These are phyloP conservation scores for Neoboletus subvelutipes DNA, from an alignment of 768 basidiomycete species.

Conservation along the genomic window DNA sequence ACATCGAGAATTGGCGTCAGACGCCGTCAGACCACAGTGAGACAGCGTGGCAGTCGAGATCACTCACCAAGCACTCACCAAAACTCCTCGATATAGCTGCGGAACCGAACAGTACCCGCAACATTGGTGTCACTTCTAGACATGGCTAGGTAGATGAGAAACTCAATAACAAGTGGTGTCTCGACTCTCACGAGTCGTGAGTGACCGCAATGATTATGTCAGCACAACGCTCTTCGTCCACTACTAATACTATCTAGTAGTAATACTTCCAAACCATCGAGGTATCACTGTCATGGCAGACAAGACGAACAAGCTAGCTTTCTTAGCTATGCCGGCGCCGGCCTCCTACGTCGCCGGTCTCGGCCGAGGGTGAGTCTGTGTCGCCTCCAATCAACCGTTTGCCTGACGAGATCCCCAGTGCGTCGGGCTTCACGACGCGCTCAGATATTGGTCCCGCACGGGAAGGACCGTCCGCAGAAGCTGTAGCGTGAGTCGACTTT, in stretches of 20 bases:
- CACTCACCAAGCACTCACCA: no score
- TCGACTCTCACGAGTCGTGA: no score
- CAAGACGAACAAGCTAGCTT: slow-evolving; percentile 83
- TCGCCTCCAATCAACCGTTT: slow-evolving; percentile 1
- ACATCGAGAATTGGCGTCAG: neutral
- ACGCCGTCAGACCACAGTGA: slow-evolving; percentile 6
- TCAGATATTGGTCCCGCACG: slow-evolving; percentile 98
- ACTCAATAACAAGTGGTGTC: no score
- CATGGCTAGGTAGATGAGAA: no score
- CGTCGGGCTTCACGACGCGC: slow-evolving; percentile 95
- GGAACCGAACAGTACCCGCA: neutral
- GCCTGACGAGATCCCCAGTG: slow-evolving; percentile 45
- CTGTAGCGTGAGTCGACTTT: slow-evolving; percentile 68
- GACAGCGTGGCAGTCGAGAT: slow-evolving; percentile 1
- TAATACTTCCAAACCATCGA: no score
- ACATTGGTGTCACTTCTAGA: neutral
- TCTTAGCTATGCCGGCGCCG: slow-evolving; percentile 89
- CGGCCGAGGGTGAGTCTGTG: slow-evolving; percentile 77
- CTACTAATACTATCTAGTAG: no score
- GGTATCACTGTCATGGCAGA: no score
- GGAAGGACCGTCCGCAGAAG: slow-evolving; percentile 91
- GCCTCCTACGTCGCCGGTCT: slow-evolving; percentile 98
- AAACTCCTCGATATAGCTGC: slow-evolving; percentile 94
- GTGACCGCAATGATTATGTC: no score
- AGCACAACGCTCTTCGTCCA: no score